A percentile compares a stretch with the other conserved stretches of the same genome.
These are phyloP conservation scores for Thelonectria rubi DNA, from an alignment of 2,329 filamentous ascomycete genomes.

Conservation along the genomic window DNA sequence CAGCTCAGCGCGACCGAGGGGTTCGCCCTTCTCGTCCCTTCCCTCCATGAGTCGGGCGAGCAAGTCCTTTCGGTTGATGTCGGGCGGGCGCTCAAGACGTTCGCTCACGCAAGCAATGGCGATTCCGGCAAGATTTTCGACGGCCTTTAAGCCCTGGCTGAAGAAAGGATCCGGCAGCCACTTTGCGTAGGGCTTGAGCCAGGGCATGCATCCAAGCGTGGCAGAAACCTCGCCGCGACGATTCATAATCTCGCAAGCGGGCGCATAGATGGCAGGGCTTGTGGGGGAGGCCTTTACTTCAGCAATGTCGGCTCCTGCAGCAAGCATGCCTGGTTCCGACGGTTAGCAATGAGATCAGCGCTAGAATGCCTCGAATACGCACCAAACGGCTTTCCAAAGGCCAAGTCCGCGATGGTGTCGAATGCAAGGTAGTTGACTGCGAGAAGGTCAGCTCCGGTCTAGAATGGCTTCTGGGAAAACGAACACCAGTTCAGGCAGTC, in stretches of 20 bases:
- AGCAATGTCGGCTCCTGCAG: constrained; percentile 77
- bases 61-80: constrained; percentile 76
- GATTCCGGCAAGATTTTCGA: constrained; percentile 85
- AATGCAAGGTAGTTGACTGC: constrained; percentile 61
- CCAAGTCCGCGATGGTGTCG: constrained; percentile 59
- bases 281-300: constrained; percentile 73
- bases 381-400: constrained; percentile 62
- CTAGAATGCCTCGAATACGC: fast-evolving
- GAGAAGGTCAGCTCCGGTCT: not conserved
- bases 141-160: constrained; percentile 74
- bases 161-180: constrained; percentile 88
- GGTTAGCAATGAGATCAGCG: fast-evolving
- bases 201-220: constrained; percentile 77
- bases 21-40: constrained; percentile 80
- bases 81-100: constrained; percentile 72
- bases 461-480: not conserved
- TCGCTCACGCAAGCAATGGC: constrained; percentile 83
- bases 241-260: constrained; percentile 91
- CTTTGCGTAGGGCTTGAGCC: constrained; percentile 80
- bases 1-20: constrained; percentile 79
- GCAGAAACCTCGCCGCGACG: constrained; percentile 86
- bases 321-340: constrained; percentile 66
- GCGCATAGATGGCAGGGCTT: constrained; percentile 71
- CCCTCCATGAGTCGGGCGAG: constrained; percentile 87
- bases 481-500: constrained; percentile 79